Evolutionary conservation across 257 asterid species (phyloP), one percentile per base, ranked within the genome.

Genomic region (Linaria vulgaris): DNA sequence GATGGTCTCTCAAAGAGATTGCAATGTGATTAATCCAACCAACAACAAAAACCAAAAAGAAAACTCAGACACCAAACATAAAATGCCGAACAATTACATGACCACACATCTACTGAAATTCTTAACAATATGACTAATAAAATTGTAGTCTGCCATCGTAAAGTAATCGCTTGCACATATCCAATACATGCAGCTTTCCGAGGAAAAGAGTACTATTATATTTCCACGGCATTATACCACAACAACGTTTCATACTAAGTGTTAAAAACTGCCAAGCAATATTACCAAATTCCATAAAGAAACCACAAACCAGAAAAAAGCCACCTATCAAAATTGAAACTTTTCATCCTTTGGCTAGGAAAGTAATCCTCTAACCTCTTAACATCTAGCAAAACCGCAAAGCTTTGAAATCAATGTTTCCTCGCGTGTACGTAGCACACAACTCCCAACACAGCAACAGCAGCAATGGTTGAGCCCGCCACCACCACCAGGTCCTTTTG

Each of bases 381-480:
- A 69, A 64, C 54, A 62, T 70, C 79, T 45, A 67, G 74, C 69
- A 62, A 52, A 39, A 47, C 7, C 58, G 9, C 64, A 31, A 14
- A 37, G 61, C 61, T 20, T 39, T 59, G 43, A 50, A 70, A 56
- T 67, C 78, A 75, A 67, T 70, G 81, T 63, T 72, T 63, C 70
- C 70, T 61, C 64, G 73, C 75, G 15, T 63, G 76, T 16, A 80
- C 63, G 77, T 78, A 85, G 77, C 72, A 81, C 1, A 59, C 69
- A 12, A 61, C 68, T 6, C 95, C 85, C 41, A 74, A 4, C 30
- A 66, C 81, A 48, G 76, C 81, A 58, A 75, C 67, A 22, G 84
- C 86, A 72, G 82, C 77, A 62, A 78, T 53, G 10, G 83, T 38
- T 9, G 91, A 78, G 24, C 82, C 85, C 20, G 79, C 90, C 14